Evolutionary conservation across 1,284 basidiomycete species (phyloP).

Genomic region (Ganoderma meredithae): DNA sequence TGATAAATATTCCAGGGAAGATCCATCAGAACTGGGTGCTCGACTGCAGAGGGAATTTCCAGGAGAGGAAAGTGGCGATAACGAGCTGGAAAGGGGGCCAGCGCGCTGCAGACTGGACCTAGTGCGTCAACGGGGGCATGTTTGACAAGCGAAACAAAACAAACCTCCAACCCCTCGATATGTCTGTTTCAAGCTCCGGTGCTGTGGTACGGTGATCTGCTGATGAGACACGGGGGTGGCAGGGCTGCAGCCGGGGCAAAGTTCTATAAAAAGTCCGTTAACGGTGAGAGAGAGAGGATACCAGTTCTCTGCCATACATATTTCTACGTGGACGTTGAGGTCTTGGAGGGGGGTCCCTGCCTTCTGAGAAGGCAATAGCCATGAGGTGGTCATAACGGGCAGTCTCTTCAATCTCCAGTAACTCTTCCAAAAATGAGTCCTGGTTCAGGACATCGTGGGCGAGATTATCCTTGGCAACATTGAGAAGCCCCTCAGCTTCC

Average conservation of each 20-base stretch:
- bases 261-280: background rate
- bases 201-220: background rate
- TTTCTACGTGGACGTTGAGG: conserved; percentile 5
- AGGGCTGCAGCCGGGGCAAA: background rate
- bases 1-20: background rate
- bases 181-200: background rate
- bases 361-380: conserved; percentile 34
- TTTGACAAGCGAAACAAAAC: background rate
- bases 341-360: conserved; percentile 24
- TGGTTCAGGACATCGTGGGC: conserved; percentile 6
- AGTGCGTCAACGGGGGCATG: background rate
- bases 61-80: background rate
- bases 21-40: background rate
- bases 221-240: background rate
- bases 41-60: background rate
- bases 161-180: background rate
- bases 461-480: conserved; percentile 21
- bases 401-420: conserved; percentile 30
- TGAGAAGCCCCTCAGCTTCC: conserved; percentile 31
- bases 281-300: background rate
- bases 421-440: conserved; percentile 25
- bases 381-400: conserved; percentile 32
- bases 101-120: background rate
- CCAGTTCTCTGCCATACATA: background rate
- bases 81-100: background rate